These are phyloP conservation scores for Gentiana straminea DNA, from an alignment of 257 asterid genomes.

Conservation along the genomic window DNA sequence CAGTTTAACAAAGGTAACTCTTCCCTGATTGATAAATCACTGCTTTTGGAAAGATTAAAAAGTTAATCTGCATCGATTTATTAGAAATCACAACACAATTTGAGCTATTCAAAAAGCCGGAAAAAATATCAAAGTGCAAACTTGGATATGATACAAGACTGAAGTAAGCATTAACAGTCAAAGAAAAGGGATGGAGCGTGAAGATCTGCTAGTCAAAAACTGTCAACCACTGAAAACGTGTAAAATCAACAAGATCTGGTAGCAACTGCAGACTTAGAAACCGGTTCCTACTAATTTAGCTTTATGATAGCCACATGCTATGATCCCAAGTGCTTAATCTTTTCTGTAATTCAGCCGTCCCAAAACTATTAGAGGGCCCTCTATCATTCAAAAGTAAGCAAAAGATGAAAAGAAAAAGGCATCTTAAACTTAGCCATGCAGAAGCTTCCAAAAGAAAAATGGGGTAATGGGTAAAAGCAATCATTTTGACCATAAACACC, in stretches of 20 bases:
- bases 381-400: constrained; percentile 13
- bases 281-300: constrained; percentile 6
- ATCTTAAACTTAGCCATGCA: constrained; percentile 12
- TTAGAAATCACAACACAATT: background rate
- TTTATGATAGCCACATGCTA: constrained; percentile 17
- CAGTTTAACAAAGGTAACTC: too few species aligned
- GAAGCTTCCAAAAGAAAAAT: constrained; percentile 9
- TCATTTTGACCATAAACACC: background rate
- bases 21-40: too few species aligned
- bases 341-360: constrained; percentile 20
- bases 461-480: constrained; percentile 1
- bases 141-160: background rate
- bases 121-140: background rate
- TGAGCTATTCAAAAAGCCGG: background rate
- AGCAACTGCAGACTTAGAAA: constrained; percentile 4
- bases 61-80: background rate
- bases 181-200: constrained; percentile 16
- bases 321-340: constrained; percentile 13
- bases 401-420: constrained; percentile 3
- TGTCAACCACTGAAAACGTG: constrained; percentile 2
- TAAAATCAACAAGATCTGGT: constrained; percentile 13
- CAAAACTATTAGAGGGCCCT: constrained; percentile 23
- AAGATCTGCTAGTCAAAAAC: constrained; percentile 34
- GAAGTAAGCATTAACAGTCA: background rate
- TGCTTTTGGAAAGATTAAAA: too few species aligned